These are phyloP conservation scores for Beta lomatogona DNA, from an alignment of 179 eudicot species.

Conservation along the genomic window DNA sequence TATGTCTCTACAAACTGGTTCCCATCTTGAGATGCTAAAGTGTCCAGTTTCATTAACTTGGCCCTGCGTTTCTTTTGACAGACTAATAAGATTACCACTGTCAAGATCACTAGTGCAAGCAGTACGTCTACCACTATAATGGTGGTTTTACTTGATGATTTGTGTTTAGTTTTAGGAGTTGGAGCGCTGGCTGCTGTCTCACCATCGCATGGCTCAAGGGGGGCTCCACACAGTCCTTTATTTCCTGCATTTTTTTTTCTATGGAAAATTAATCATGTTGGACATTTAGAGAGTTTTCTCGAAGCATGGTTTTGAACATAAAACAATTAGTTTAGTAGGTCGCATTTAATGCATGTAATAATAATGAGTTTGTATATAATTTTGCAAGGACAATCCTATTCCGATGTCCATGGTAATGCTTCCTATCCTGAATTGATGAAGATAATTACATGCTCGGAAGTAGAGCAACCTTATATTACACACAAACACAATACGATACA, in stretches of 20 bases:
- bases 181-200: conserved; percentile 12
- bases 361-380: background rate
- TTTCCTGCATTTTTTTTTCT: conserved; percentile 44
- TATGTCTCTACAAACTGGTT: conserved; percentile 22
- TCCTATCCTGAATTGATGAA: background rate
- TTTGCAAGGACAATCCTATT: background rate
- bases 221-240: conserved; percentile 64
- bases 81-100: conserved; percentile 23
- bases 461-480: background rate
- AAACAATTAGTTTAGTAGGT: background rate
- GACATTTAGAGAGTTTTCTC: background rate
- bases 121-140: conserved; percentile 26
- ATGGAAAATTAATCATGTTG: background rate
- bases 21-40: conserved; percentile 22
- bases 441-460: background rate
- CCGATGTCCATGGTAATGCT: background rate
- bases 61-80: conserved; percentile 21
- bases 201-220: conserved; percentile 41
- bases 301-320: background rate
- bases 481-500: background rate
- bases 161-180: conserved; percentile 4
- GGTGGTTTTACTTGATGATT: conserved; percentile 27
- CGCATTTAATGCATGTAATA: background rate
- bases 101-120: conserved; percentile 30
- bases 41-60: conserved; percentile 17